Evolutionary conservation across 148 eudicot genomes (phyloP), one percentile per base, ranked within the genome.

Genomic region (Silene conica): DNA sequence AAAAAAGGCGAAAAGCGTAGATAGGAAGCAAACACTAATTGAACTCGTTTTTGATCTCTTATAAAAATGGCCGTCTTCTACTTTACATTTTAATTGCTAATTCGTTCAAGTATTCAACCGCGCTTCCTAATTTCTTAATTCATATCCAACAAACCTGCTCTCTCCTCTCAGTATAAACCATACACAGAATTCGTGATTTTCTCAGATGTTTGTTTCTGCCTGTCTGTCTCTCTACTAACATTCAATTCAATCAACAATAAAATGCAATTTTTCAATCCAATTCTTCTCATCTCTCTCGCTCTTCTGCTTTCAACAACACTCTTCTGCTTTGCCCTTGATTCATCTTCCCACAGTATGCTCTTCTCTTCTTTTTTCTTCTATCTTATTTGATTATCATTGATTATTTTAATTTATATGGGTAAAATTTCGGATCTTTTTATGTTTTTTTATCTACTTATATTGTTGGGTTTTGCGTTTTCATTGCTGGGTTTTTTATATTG

Each of bases 251-350:
- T 19, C 0, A 1, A 38, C 18, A 57, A 46, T 20, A 38, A 1
- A 1, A 81, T 84, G 86, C 70, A 72, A 70, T 56, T 55, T 20
- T 60, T 59, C 6, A 57, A 73, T 70, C 22, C 14, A 61, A 1
- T 67, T 79, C 67, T 52, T 66, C 76, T 81, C 0, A 59, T 81
- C 18, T 54, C 12, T 46, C 54, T 81, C 26, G 50, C 55, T 15
- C 45, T 84, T 71, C 19, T 23, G 4, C 31, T 18, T 6, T 69
- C 34, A 21, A 60, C 62, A 21, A 55, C 56, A 63, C 77, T 78
- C 38, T 67, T 57, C 31, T 59, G 1, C 55, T 66, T 3, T 22
- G 12, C 19, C 71, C 56, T 62, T 69, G 61, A 63, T n/a, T 41
- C 60, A 20, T 76, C 68, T 63, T 4, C 58, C 11, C 60, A 45